Conservation (phyloP, 345 rosid species). For the Ricinus communis region DNA sequence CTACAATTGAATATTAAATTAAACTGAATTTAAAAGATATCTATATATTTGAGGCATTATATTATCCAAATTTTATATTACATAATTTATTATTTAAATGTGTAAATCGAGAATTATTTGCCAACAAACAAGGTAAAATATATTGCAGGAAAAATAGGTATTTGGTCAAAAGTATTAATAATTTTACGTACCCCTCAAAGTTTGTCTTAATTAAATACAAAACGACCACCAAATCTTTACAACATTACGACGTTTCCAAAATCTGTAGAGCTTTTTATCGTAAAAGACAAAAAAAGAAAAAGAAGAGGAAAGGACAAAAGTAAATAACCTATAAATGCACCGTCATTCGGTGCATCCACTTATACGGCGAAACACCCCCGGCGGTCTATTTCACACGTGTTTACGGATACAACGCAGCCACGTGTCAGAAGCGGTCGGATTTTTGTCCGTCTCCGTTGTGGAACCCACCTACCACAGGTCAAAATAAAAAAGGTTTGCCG, state of each 20-base stretch:
- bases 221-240: neutral
- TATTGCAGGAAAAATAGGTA: too few relatives aligned
- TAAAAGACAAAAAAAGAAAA: slow-evolving; percentile 1
- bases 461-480: neutral
- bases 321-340: slow-evolving; percentile 28
- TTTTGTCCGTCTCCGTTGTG: slow-evolving; percentile 18
- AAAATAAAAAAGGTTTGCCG: neutral
- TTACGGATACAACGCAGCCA: slow-evolving; percentile 1
- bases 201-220: too few relatives aligned
- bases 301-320: slow-evolving; percentile 9
- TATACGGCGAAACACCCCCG: neutral
- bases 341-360: slow-evolving; percentile 31
- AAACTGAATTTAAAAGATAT: too few relatives aligned
- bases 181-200: too few relatives aligned
- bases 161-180: too few relatives aligned
- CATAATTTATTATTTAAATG: too few relatives aligned
- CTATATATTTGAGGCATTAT: too few relatives aligned
- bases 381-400: slow-evolving; percentile 24
- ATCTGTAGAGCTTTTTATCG: neutral
- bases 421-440: slow-evolving; percentile 32
- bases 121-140: too few relatives aligned
- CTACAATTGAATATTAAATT: too few relatives aligned
- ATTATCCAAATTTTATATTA: too few relatives aligned
- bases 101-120: too few relatives aligned
- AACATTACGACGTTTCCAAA: neutral